Evolutionary conservation across 202 grass and related monocot species (phyloP), one percentile per base, ranked within the genome.

Genomic region (Setaria italica): DNA sequence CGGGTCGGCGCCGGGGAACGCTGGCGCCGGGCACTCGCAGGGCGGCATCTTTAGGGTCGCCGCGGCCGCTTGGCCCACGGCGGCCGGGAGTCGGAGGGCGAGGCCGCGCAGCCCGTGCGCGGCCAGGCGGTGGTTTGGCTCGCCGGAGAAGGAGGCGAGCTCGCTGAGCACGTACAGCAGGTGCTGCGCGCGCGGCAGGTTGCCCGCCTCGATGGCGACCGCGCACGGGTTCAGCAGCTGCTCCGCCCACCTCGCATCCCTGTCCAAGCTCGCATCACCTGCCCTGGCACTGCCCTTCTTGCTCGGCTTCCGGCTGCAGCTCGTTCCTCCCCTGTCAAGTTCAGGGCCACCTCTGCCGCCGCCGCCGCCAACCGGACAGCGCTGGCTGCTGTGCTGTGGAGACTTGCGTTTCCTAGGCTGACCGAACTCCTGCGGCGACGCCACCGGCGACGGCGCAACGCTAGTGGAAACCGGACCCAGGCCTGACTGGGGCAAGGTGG

Each of bases 181-280:
- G 73, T 99, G 90, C 76, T 90, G 93, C 83, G 88, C 85, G 11
- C 91, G 90, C 14, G 91, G 80, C 62, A 90, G 43, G 85, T 99
- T 96, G 62, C 88, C 88, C 0, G 85, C 80, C 76, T 99, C 88
- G 56, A 96, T 82, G 62, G 93, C 96, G 4, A 69, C 74, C 46
- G 88, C 93, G 89, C 93, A 99, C 55, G 90, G 91, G 60, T 92
- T 92, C 39, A 99, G 76, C 74, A 99, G 92, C 81, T 99, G 93
- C 85, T 99, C 96, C 25, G 96, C 96, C 96, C 96, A 99, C 88
- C 90, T 79, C 59, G 85, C 79, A 42, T 99, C 91, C 59, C 85
- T 80, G 70, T 64, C 84, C 30, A 77, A 69, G 13, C 72, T 76
- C 46, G 59, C 86, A 0, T 76, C 82, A 41, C 66, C 54, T 11